Percentiles rank a stretch among this genome's conserved stretches.
Conservation (phyloP, 331 rosid genomes). For the Malus hybrid region DNA sequence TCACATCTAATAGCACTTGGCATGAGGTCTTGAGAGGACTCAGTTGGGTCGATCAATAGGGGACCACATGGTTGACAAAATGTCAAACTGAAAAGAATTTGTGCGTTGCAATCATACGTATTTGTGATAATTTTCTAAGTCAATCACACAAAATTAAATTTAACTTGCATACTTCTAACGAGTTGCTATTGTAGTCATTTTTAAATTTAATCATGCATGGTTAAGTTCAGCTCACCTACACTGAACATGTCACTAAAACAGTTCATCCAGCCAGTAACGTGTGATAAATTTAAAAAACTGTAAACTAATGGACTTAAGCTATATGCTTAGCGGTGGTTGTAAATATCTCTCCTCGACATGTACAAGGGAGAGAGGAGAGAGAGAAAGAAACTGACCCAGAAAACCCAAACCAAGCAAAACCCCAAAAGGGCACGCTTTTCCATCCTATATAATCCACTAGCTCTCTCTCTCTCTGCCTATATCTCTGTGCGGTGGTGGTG, state of each 20-base stretch:
- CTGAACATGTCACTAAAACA: not conserved
- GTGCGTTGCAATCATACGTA: no score
- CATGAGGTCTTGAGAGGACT: not conserved
- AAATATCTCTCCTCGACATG: not conserved
- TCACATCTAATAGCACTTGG: not conserved
- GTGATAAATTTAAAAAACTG: not conserved
- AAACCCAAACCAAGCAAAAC: conserved; percentile 16
- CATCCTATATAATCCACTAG: no score
- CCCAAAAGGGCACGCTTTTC: not conserved
- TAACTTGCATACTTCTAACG: no score
- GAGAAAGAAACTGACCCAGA: conserved; percentile 6
- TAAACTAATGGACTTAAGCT: not conserved
- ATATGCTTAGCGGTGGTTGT: not conserved
- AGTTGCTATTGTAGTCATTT: no score
- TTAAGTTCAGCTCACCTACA: not conserved
- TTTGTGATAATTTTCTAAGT: no score
- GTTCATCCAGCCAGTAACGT: no score
- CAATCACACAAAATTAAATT: not conserved
- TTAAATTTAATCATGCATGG: not conserved
- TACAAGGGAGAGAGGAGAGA: not conserved
- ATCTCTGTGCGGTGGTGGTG: conserved; percentile 19
- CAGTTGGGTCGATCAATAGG: not conserved
- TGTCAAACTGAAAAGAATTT: not conserved
- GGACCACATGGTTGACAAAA: not conserved
- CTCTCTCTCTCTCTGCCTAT: conserved; percentile 14